A percentile compares a stretch with the other conserved stretches of the same genome.
Evolutionary conservation across 805 yeast species (phyloP).

Genomic region (Saccharomycopsis javanensis): DNA sequence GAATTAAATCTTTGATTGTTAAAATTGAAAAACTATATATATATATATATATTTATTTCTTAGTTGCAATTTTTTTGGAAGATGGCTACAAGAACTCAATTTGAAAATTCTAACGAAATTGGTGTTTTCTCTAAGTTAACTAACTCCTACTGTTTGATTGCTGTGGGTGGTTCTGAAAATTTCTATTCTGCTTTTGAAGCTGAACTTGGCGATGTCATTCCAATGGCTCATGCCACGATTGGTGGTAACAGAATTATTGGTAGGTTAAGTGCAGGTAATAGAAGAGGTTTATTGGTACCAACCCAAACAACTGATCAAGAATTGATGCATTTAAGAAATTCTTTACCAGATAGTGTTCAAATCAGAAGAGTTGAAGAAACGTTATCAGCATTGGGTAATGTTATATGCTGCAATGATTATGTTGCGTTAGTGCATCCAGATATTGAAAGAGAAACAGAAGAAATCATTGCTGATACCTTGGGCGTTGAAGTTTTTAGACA

Average conservation of each 20-base stretch:
- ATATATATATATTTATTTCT: neutral
- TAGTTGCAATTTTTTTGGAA: neutral
- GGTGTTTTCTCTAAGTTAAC: conserved; percentile 94
- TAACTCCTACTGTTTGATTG: conserved; percentile 91
- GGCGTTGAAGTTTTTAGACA: conserved; percentile 99
- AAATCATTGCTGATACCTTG: conserved; percentile 90
- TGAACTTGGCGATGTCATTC: conserved; percentile 91
- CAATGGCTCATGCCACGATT: conserved; percentile 93
- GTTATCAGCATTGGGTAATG: conserved; percentile 93
- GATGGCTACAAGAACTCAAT: conserved; percentile 68
- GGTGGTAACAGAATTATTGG: conserved; percentile 98
- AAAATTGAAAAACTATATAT: too few relatives aligned
- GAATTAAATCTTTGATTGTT: too few relatives aligned
- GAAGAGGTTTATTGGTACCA: conserved; percentile 95
- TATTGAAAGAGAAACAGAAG: conserved; percentile 98
- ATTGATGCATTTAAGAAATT: conserved; percentile 91
- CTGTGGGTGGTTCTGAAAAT: conserved; percentile 90
- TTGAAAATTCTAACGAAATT: conserved; percentile 81
- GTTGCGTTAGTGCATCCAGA: conserved; percentile 99
- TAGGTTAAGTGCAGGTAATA: conserved; percentile 96
- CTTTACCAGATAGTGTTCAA: conserved; percentile 89
- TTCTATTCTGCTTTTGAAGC: conserved; percentile 94
- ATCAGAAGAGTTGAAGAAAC: conserved; percentile 98
- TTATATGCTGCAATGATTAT: conserved; percentile 96
- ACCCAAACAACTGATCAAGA: conserved; percentile 98